Base-by-base conservation (phyloP, 1,284 basidiomycete species). In the Cutaneotrichosporon sp. region DNA sequence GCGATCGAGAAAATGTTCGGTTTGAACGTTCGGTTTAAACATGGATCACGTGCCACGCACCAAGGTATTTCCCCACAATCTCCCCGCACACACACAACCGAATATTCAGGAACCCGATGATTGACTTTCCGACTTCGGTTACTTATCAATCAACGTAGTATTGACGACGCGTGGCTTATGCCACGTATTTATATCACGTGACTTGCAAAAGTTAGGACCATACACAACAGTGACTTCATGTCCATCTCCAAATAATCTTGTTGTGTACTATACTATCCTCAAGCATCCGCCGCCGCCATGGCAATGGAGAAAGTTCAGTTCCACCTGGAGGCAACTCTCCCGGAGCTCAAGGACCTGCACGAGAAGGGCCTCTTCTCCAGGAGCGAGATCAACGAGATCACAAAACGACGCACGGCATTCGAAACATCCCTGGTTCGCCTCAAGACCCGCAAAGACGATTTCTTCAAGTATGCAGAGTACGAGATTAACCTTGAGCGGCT, bases 241-340 rank as follows among this genome's bases (percentile, higher is more conserved):
- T n/a, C 29, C 9, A 31, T 31, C 29, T 31, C 29, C 10, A 9
- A 37, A 11, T 10, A 37, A 31, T 31, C 29, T 31, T 5, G 29
- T 2, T 29, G 27, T 29, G 22, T 17, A 26, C 6, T 39, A 19
- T 29, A 44, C 27, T 20, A 22, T 26, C 27, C 10, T 8, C 9
- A n/a, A 16, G 19, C 7, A 22, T 19, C 8, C 14, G 10, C 9
- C 32, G 20, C 45, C 3, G 9, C 33, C 12, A 5, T 20, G 14
- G 38, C 33, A 44, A 94, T 94, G 90, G 90, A 96, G 80, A 83
- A 90, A 61, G 91, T 96, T 0, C 88, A 94, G 64, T 94, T 88
- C 66, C 85, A 93, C 76, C 88, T 94, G 72, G 92, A 96, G 84
- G 85, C 90, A 79, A 93, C 93, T 82, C 87, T 96, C 80, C 84